Evolutionary conservation across 495 filamentous ascomycete species (phyloP).

Genomic region (Lasiosphaeria miniovina): DNA sequence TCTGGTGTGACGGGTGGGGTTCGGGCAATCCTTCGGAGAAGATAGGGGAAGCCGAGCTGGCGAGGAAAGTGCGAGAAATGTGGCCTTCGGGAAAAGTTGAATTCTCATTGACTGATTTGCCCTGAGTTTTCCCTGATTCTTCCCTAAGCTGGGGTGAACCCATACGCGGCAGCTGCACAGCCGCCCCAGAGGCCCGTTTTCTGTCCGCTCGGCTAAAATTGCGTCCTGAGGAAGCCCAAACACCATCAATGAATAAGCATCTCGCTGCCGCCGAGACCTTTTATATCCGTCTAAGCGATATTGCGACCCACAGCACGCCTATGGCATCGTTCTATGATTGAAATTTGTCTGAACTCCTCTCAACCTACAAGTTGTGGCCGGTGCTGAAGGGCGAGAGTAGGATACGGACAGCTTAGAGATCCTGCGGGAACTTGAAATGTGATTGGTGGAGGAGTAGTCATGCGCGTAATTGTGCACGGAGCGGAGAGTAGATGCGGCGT

Average conservation of each 20-base stretch:
- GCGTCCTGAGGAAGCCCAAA: not conserved
- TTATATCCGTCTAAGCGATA: not conserved
- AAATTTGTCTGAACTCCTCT: not conserved
- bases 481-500: not conserved
- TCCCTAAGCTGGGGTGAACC: not conserved
- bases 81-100: constrained; percentile 11
- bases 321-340: not conserved
- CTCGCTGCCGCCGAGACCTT: not conserved
- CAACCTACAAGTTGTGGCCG: not conserved
- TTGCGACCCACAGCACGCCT: not conserved
- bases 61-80: constrained; percentile 17
- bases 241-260: not conserved
- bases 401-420: not conserved
- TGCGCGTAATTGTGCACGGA: not conserved
- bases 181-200: not conserved
- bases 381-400: too few species aligned
- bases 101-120: constrained; percentile 6
- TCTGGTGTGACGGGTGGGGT: constrained; percentile 11
- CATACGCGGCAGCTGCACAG: not conserved
- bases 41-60: constrained; percentile 12
- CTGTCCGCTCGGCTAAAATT: not conserved
- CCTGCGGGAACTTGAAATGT: not conserved
- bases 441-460: not conserved
- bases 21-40: constrained; percentile 9
- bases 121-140: not conserved